phyloP scores from a whole-genome alignment of 768 basidiomycete genomes.

The Megacollybia marginata region DNA sequence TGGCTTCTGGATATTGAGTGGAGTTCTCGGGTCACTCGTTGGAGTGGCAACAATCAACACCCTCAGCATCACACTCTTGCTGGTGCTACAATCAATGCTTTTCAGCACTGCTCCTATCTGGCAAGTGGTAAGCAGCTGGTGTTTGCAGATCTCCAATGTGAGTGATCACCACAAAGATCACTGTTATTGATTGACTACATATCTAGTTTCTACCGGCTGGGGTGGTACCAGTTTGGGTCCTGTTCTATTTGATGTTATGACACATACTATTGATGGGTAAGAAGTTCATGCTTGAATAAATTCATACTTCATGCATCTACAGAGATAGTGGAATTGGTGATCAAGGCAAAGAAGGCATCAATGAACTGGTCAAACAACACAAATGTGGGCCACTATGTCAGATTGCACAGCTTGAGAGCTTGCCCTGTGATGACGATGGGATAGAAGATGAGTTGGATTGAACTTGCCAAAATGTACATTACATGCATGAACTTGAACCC shows the following conservation, averaged over 20 bases:
- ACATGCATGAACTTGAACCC: too few species aligned
- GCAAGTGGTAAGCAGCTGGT: background rate
- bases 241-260: background rate
- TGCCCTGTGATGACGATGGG: too few species aligned
- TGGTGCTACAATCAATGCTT: background rate
- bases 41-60: background rate
- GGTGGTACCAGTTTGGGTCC: background rate
- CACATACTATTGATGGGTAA: too few species aligned
- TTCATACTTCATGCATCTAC: background rate
- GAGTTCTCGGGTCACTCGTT: background rate
- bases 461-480: too few species aligned
- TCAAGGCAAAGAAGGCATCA: background rate
- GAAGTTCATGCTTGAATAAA: background rate
- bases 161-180: too few species aligned
- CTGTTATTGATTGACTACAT: background rate
- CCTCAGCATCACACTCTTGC: background rate
- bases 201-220: background rate
- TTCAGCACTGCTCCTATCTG: too few species aligned
- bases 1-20: too few species aligned
- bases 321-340: background rate
- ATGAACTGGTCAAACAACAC: background rate
- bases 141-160: background rate
- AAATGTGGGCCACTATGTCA: background rate
- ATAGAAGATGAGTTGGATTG: too few species aligned
- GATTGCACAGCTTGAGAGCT: too few species aligned